These are phyloP conservation scores for Suillus lakei DNA, from an alignment of 768 basidiomycete genomes.

Conservation along the genomic window DNA sequence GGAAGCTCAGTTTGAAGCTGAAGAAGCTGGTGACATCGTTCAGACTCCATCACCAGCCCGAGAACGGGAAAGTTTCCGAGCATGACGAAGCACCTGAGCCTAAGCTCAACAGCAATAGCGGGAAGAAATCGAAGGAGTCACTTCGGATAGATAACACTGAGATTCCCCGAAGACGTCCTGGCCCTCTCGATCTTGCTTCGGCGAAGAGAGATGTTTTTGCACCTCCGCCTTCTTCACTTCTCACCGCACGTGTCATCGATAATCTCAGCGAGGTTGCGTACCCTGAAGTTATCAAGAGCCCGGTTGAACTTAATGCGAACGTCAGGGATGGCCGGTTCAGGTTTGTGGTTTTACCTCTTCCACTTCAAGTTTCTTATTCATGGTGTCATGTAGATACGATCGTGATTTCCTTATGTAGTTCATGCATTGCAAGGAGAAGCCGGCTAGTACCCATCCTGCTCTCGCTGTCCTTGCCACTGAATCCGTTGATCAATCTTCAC, in stretches of 20 bases:
- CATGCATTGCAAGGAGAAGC: conserved; percentile 95
- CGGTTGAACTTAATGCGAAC: conserved; percentile 83
- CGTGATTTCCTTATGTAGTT: conserved; percentile 98
- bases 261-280: conserved; percentile 80
- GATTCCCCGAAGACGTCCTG: conserved; percentile 58
- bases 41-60: conserved; percentile 42
- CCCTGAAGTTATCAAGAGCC: conserved; percentile 83
- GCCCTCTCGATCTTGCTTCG: conserved; percentile 69
- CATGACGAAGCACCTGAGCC: conserved; percentile 32
- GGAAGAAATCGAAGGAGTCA: conserved; percentile 53
- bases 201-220: conserved; percentile 46
- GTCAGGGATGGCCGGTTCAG: conserved; percentile 90
- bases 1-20: conserved; percentile 36
- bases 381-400: conserved; percentile 72
- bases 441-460: conserved; percentile 85
- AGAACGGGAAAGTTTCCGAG: conserved; percentile 42
- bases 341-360: conserved; percentile 39
- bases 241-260: conserved; percentile 84
- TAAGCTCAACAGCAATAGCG: conserved; percentile 39
- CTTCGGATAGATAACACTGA: conserved; percentile 68
- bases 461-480: conserved; percentile 92
- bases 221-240: conserved; percentile 60
- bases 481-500: conserved; percentile 60
- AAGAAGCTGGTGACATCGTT: conserved; percentile 32
- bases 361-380: neutral